Base-by-base conservation (phyloP, 495 filamentous ascomycete genomes). In the Apiosordaria backusii region DNA sequence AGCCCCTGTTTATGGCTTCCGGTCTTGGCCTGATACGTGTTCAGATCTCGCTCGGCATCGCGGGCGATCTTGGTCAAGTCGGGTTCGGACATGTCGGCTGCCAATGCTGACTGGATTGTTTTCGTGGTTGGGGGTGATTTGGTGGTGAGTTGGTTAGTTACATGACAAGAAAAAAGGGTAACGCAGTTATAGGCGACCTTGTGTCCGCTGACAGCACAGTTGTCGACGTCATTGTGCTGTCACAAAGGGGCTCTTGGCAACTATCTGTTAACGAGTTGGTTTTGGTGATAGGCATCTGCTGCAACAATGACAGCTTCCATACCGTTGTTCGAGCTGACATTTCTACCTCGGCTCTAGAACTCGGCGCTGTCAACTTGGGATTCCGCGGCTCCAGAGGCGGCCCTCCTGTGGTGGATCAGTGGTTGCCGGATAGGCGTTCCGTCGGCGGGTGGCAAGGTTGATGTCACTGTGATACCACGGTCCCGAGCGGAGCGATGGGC, bases 1-100 rank as follows among this genome's bases (percentile, higher is more conserved):
- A 68, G 66, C 1, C 60, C 66, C 3, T 72, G 58, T 4, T 19
- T 59, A 35, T 63, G 45, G 7, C 63, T 63, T 53, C 80, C 82
- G 1, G 77, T 77, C 61, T 84, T 83, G 53, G 78, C 65, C 27
- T 75, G 71, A 67, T 79, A 76, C 22, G 70, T 76, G 71, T 82
- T 82, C 54, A 85, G 76, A 67, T 83, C 82, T 24, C 68, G 75
- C 73, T 85, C 81, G 18, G 82, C 82, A 62, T 78, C 69, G 22
- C 76, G 69, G 67, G 82, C 79, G 60, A 84, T 76, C 50, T 74
- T 61, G 19, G 68, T 60, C 50, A 73, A 67, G 45, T 19, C 66
- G 53, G 19, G 50, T 60, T 60, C 53, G 7, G 65, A 63, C 65
- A 67, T 67, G 25, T 52, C 57, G 53, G 6, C 35, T 45, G 13